phyloP scores from a whole-genome alignment of 2,329 filamentous ascomycete species.

The Cytospora piceae region DNA sequence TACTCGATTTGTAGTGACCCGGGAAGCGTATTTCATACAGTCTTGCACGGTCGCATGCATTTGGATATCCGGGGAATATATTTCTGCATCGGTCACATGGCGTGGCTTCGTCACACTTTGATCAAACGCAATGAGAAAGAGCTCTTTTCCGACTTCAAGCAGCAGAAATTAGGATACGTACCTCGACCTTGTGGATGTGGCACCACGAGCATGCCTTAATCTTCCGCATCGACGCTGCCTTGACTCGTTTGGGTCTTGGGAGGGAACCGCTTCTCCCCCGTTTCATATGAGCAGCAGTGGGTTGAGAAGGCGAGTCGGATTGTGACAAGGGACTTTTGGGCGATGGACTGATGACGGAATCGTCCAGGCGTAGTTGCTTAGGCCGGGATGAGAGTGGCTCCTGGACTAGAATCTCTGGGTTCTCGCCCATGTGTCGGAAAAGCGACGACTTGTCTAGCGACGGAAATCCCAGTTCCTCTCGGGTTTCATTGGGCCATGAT shows the following conservation, averaged over 20 bases:
- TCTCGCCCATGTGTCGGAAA: constrained; percentile 12
- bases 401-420: constrained; percentile 3
- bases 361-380: constrained; percentile 12
- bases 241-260: constrained; percentile 10
- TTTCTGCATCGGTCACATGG: constrained; percentile 23
- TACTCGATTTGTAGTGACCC: constrained; percentile 6
- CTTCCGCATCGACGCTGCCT: constrained; percentile 23
- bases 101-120: constrained; percentile 18
- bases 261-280: constrained; percentile 17
- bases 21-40: constrained; percentile 17
- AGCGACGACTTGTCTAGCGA: not conserved
- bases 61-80: constrained; percentile 9
- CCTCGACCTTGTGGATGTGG: constrained; percentile 21
- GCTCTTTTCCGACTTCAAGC: too few species aligned
- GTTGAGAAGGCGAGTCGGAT: not conserved
- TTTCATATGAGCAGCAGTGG: constrained; percentile 6
- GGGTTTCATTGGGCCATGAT: not conserved
- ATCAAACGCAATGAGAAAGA: not conserved
- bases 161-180: not conserved
- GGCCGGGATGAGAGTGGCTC: constrained; percentile 7
- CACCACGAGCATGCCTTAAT: constrained; percentile 24
- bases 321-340: not conserved
- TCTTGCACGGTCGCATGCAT: constrained; percentile 21
- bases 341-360: not conserved
- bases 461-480: not conserved